Evolutionary conservation across 2,329 filamentous ascomycete genomes (phyloP), one percentile per base, ranked within the genome.

Genomic region (Pyricularia sp.): DNA sequence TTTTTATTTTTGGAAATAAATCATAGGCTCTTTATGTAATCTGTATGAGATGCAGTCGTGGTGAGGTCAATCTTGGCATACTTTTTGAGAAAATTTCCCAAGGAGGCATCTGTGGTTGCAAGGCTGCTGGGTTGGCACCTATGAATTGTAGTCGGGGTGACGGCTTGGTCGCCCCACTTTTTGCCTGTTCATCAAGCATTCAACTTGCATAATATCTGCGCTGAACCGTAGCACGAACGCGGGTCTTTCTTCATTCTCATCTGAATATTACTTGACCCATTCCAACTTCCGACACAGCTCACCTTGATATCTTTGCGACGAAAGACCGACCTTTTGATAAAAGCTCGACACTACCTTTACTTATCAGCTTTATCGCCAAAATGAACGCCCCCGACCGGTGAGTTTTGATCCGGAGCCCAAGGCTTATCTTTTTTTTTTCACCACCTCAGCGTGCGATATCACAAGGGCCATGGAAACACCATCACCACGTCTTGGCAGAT

Each of bases 331-430:
- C 24, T 6, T 57, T 8, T 59, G 55, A 19, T 8, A 12, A 19
- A 59, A 28, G n/a, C 4, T 19, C 4, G 24, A 59, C 12, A 57
- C n/a, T 16, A 13, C 4, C 22, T 8, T 24, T 62, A 19, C 7
- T 62, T 53, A 6, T 19, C 5, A n/a, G 24, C 26, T 33, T 40
- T 40, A 19, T 31, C 64, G 64, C 9, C 68, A 79, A 69, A 31
- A 84, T 84, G 82, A 84, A 84, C 75, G 82, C 82, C 13, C 82
- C 82, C 22, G 82, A 84, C 71, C 77, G 82, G 82, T 84, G 69
- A 73, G 81, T 75, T n/a, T 62, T n/a, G 60, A 44, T 62, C 19
- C 62, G 40, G 12, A 26, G 16, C 31, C 28, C 12, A 28, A 49
- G 24, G n/a, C 62, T 24, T 24, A 33, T 55, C 26, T 26, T 26